A percentile compares a stretch with the other conserved stretches of the same genome.
Conservation (phyloP, 1,139 yeast genomes). For the Lodderomyces theae region DNA sequence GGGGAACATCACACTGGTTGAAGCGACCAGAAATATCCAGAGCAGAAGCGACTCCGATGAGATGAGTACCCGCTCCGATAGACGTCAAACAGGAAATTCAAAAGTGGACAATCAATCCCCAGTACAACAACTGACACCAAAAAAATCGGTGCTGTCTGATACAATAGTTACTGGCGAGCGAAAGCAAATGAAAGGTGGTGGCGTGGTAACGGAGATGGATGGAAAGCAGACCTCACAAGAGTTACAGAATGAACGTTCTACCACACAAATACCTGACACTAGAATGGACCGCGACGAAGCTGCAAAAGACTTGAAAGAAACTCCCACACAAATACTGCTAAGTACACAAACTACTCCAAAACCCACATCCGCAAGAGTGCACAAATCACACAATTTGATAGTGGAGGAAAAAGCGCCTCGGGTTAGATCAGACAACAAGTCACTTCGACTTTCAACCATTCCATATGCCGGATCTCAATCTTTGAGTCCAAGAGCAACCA, state of each 20-base stretch:
- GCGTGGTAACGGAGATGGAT: background rate
- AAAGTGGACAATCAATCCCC: too few species aligned
- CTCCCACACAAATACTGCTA: background rate
- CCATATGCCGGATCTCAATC: constrained; percentile 19
- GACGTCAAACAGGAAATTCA: background rate
- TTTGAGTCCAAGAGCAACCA: constrained; percentile 25
- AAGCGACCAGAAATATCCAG: too few species aligned
- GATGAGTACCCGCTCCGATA: too few species aligned
- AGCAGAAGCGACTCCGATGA: too few species aligned
- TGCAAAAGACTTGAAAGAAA: background rate
- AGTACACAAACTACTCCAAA: background rate
- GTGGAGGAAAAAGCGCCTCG: constrained; percentile 17
- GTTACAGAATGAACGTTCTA: background rate
- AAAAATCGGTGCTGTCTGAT: too few species aligned
- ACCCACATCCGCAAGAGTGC: background rate
- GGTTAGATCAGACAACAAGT: constrained; percentile 33
- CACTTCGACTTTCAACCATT: constrained; percentile 28
- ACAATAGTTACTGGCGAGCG: too few species aligned
- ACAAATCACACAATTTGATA: constrained; percentile 1
- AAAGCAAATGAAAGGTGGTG: too few species aligned
- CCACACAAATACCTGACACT: background rate
- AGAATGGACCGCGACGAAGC: background rate
- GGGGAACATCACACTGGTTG: too few species aligned
- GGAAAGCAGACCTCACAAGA: background rate
- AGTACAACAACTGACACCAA: too few species aligned